These are phyloP conservation scores for Dictyostelium firmibasis DNA, from an alignment of 78 protist genomes.

Conservation along the genomic window DNA sequence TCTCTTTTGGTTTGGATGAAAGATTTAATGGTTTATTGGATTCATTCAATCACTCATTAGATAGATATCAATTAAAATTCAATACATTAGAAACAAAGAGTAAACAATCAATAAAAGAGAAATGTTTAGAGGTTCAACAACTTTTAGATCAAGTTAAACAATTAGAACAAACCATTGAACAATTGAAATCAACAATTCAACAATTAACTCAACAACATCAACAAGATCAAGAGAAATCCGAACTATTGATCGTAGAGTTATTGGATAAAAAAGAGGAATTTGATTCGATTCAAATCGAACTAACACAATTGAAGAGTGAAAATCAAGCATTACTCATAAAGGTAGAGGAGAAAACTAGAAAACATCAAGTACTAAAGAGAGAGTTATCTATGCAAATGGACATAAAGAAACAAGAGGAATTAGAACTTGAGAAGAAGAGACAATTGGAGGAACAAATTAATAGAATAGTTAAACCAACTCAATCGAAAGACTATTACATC, in stretches of 20 bases:
- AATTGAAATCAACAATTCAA: neutral
- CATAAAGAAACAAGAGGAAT: neutral
- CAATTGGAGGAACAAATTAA: neutral
- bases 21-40: neutral
- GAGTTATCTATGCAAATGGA: conserved; percentile 52
- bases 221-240: neutral
- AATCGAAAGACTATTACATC: neutral
- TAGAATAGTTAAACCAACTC: neutral
- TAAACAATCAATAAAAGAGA: neutral
- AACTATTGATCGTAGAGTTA: neutral
- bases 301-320: neutral
- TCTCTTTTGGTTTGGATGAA: neutral
- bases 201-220: neutral
- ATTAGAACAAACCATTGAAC: neutral
- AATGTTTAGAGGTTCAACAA: neutral
- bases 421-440: neutral
- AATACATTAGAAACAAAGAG: neutral
- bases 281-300: neutral
- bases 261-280: conserved; percentile 1
- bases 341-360: neutral
- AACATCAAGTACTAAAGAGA: conserved; percentile 5
- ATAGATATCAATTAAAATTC: neutral
- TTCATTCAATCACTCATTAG: neutral
- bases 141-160: neutral
- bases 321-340: neutral